Base-by-base conservation (phyloP, 2,329 filamentous ascomycete species). In the Paecilomyces niveus region DNA sequence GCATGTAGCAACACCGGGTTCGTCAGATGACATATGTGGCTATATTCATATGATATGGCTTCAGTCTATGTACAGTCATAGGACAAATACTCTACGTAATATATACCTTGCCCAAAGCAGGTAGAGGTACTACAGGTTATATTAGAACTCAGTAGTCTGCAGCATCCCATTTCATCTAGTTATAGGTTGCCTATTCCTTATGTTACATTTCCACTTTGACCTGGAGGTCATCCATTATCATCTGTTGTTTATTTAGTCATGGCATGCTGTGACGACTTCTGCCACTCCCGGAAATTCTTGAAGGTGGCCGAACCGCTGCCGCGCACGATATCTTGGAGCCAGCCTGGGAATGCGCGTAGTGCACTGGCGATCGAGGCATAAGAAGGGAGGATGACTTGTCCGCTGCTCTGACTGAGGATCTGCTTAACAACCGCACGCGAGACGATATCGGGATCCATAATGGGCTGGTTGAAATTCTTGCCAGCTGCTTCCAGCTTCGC, bases 381-480 rank as follows among this genome's bases (percentile, higher is more conserved):
- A 64, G 21, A 70, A 2, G 82, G 78, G 24, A 83, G 63, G 21
- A 83, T 72, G 15, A 83, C 66, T 63, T 80, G 76, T 3, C 77
- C 80, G 60, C 80, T 80, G 55, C 74, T 74, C 54, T 80, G 76
- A 33, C 70, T 76, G 21, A 82, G 65, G 10, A 85, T 74, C 63
- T 83, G 79, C 59, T 73, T 74, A 49, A 82, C 76, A 4, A 84
- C 75, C 0, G 76, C 78, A 3, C 76, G 72, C 2, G 80, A 77
- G 13, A 85, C 75, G 7, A 63, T 65, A 53, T 76, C 65, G 1
- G 71, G 62, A 13, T 71, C 72, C 61, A 78, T 65, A 7, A 73
- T 61, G 2, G 71, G 68, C 58, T 74, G 72, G 13, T 62, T 61
- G 61, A 74, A 74, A 24, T 69, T 57, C 1, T 63, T 49, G 2